phyloP scores from a whole-genome alignment of 2,329 filamentous ascomycete species.

The Ceratocystis eucalypticola region DNA sequence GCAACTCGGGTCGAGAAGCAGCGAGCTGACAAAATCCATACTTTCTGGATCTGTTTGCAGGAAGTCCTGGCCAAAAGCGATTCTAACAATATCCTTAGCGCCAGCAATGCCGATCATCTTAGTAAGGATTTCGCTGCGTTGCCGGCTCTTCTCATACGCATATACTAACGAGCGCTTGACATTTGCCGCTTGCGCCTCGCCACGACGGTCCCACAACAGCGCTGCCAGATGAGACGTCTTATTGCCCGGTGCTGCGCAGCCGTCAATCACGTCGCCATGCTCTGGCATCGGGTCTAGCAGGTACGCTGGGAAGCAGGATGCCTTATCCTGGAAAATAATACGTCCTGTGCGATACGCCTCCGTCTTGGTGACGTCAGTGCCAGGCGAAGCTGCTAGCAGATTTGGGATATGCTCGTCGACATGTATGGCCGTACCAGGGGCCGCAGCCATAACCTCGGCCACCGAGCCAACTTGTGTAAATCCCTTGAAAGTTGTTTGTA shows the following conservation, averaged over 20 bases:
- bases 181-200: conserved; percentile 28
- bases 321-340: conserved; percentile 90
- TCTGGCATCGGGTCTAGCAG: conserved; percentile 55
- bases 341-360: conserved; percentile 60
- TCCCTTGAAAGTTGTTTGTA: conserved; percentile 58
- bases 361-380: conserved; percentile 57
- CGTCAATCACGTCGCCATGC: conserved; percentile 73
- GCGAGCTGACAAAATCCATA: conserved; percentile 49
- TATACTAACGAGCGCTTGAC: conserved; percentile 40
- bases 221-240: conserved; percentile 91
- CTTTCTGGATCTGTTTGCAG: conserved; percentile 54
- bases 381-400: conserved; percentile 62
- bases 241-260: conserved; percentile 88
- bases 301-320: conserved; percentile 91
- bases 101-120: conserved; percentile 76
- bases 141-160: conserved; percentile 65
- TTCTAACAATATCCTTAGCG: conserved; percentile 48
- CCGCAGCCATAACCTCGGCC: conserved; percentile 37
- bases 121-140: conserved; percentile 59
- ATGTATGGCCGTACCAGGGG: conserved; percentile 33
- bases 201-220: conserved; percentile 41
- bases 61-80: conserved; percentile 70
- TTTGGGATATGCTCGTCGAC: conserved; percentile 75
- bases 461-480: conserved; percentile 47
- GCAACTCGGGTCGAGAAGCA: conserved; percentile 87